Percentiles rank a stretch among this genome's conserved stretches.
Conservation (phyloP, 176 grass and related monocot species). For the Metroxylon sagu region DNA sequence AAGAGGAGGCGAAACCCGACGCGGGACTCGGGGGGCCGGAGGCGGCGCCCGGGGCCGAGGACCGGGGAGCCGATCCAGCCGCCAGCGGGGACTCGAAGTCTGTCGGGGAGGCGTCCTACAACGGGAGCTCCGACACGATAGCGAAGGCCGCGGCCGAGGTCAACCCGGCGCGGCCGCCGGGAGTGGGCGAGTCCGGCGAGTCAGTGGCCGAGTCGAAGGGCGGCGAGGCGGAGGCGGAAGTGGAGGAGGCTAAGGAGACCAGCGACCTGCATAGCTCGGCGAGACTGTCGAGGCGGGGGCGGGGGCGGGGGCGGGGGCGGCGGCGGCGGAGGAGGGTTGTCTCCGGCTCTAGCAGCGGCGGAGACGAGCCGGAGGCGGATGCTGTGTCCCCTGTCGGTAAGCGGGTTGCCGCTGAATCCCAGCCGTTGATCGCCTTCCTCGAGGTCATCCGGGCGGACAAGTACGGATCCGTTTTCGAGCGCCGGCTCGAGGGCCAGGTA, state of each 20-base stretch:
- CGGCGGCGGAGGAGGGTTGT: not conserved
- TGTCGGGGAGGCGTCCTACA: conserved; percentile 22
- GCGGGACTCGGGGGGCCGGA: not conserved
- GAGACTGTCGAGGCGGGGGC: not conserved
- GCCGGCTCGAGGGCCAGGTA: conserved; percentile 86
- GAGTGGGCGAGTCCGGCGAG: conserved; percentile 43
- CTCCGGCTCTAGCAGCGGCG: too few relatives aligned
- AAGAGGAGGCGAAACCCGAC: conserved; percentile 16
- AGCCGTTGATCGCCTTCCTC: conserved; percentile 50
- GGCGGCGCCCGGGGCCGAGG: not conserved
- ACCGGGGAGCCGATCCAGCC: not conserved
- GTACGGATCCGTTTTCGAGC: conserved; percentile 54
- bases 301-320: too few relatives aligned
- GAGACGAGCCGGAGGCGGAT: conserved; percentile 1
- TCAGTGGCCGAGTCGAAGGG: conserved; percentile 64
- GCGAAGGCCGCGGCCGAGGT: not conserved
- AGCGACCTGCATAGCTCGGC: conserved; percentile 5
- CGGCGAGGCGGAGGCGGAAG: not conserved
- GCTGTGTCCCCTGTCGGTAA: conserved; percentile 3
- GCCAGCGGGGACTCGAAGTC: not conserved
- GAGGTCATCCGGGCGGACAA: conserved; percentile 52
- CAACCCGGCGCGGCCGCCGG: not conserved
- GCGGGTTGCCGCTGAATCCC: conserved; percentile 30
- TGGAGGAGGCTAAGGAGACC: not conserved
- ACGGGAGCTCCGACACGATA: conserved; percentile 14